Percentiles rank a stretch among this genome's conserved stretches.
Evolutionary conservation across 108 stramenopile species (phyloP).

Genomic region (Cyclotella kingstonii): DNA sequence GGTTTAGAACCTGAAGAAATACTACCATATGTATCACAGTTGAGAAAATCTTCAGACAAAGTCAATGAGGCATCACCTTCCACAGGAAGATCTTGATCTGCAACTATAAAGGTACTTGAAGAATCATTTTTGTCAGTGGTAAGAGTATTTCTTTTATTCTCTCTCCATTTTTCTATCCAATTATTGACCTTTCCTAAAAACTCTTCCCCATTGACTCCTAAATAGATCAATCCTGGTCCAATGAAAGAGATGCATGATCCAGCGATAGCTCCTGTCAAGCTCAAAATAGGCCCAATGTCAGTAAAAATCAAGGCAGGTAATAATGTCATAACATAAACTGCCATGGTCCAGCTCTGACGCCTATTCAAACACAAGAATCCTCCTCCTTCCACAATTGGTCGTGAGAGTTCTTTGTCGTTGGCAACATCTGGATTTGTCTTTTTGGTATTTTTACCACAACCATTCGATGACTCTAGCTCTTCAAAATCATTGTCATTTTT

Average conservation of each 20-base stretch:
- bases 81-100: slow-evolving; percentile 71
- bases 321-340: slow-evolving; percentile 60
- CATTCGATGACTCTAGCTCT: slow-evolving; percentile 24
- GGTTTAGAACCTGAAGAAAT: slow-evolving; percentile 33
- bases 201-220: slow-evolving; percentile 74
- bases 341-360: slow-evolving; percentile 50
- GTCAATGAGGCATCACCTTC: slow-evolving; percentile 61
- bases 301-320: slow-evolving; percentile 70
- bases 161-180: slow-evolving; percentile 17
- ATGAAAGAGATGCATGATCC: slow-evolving; percentile 72
- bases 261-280: slow-evolving; percentile 75
- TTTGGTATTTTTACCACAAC: slow-evolving; percentile 9
- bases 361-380: slow-evolving; percentile 47
- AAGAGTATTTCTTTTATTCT: slow-evolving; percentile 1
- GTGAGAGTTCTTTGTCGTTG: neutral
- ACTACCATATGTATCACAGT: slow-evolving; percentile 16
- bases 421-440: slow-evolving; percentile 1
- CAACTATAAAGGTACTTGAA: no score
- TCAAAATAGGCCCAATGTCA: slow-evolving; percentile 79
- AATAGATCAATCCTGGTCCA: slow-evolving; percentile 70
- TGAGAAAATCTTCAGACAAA: slow-evolving; percentile 27
- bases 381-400: slow-evolving; percentile 32
- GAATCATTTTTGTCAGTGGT: no score
- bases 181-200: slow-evolving; percentile 43
- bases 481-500: slow-evolving; percentile 26